Evolutionary conservation across 2,329 filamentous ascomycete species (phyloP), one percentile per base, ranked within the genome.

Genomic region (Colletotrichum tanaceti): DNA sequence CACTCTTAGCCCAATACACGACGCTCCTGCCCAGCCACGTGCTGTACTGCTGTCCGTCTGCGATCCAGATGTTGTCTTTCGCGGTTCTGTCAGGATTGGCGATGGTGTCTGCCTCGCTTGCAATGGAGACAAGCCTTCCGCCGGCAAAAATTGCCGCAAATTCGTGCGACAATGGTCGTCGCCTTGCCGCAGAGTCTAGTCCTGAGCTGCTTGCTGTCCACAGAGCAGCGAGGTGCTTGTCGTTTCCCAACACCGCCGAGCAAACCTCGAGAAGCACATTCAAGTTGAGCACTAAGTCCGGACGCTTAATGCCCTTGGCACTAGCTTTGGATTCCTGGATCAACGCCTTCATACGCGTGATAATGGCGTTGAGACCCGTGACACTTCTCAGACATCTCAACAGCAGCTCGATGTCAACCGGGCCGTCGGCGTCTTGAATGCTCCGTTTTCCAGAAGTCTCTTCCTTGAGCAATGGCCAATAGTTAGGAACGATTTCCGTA

Each of bases 401-500:
- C 18, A 98, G 79, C 2, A 86, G 77, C 47, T 80, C 77, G 1
- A 83, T 73, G 46, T 86, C 85, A 28, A 73, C 73, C 72, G 77
- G 73, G 58, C 66, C 73, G 22, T 62, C 68, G 3, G 32, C 44
- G 38, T 60, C 49, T 2, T 71, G 57, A 6, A 58, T 43, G 44
- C 61, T 68, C 13, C 68, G 65, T 24, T 71, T 43, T 3, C 73
- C 68, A 35, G 76, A 38, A 3, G 75, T 77, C n/a, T 80, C 81
- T 65, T 87, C 85, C 44, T 83, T 79, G 18, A 95, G 75, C 10
- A 88, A 74, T 3, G 83, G 76, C 95, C 96, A 98, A 79, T 95
- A 97, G 75, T 94, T 92, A 1, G 93, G 92, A 9, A 93, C 82
- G 32, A 92, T 94, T 39, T 90, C 87, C 18, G 87, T 90, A 67